These are phyloP conservation scores for Penicillium crystallinum DNA, from an alignment of 495 filamentous ascomycete species.

Conservation along the genomic window DNA sequence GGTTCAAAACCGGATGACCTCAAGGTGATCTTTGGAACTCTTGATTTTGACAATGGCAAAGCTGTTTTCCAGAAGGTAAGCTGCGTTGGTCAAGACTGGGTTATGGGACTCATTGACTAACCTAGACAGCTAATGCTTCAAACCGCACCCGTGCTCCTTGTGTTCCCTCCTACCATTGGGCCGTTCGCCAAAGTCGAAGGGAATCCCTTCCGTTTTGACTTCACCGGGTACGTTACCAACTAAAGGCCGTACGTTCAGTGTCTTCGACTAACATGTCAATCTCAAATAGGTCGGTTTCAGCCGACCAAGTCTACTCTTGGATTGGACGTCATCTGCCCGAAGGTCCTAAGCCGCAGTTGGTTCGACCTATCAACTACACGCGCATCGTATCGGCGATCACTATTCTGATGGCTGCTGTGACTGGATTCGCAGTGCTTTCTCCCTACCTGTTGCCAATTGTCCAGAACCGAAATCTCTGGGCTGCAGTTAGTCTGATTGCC, in stretches of 20 bases:
- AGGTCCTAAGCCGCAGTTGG: conserved; percentile 66
- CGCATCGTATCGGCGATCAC: conserved; percentile 65
- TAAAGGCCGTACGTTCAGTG: background rate
- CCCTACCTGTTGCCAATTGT: conserved; percentile 81
- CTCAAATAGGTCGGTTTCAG: conserved; percentile 56
- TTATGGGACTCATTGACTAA: background rate
- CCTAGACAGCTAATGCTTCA: conserved; percentile 74
- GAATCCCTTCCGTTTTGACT: conserved; percentile 79
- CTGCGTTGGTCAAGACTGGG: background rate
- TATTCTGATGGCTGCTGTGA: conserved; percentile 59
- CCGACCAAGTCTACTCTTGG: conserved; percentile 75
- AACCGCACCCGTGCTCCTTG: conserved; percentile 83
- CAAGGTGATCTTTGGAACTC: conserved; percentile 71
- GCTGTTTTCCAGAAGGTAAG: conserved; percentile 80
- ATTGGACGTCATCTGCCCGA: conserved; percentile 70
- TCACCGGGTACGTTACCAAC: conserved; percentile 61
- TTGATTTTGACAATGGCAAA: conserved; percentile 86
- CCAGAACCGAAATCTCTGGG: conserved; percentile 91
- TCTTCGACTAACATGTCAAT: background rate
- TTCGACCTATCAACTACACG: conserved; percentile 83
- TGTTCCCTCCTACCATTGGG: conserved; percentile 87
- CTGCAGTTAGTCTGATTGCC: conserved; percentile 78
- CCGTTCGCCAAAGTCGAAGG: conserved; percentile 66
- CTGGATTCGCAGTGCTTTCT: conserved; percentile 67
- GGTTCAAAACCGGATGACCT: conserved; percentile 69